Conservation (phyloP, 495 filamentous ascomycete species). For the Neurospora intermedia region DNA sequence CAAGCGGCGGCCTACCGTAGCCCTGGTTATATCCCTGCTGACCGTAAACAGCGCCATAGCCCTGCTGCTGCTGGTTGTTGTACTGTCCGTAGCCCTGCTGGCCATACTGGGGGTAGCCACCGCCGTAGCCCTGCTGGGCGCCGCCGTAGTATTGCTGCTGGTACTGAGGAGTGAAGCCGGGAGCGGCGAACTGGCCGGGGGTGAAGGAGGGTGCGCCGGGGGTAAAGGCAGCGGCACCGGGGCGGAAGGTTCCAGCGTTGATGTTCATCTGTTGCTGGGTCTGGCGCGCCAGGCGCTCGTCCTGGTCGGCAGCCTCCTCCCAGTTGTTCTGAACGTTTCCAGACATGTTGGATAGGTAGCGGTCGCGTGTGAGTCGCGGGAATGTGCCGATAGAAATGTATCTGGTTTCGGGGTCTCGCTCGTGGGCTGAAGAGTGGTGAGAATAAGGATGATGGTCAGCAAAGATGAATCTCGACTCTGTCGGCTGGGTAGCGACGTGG, state of each 20-base stretch:
- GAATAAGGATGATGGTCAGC: slow-evolving; percentile 5
- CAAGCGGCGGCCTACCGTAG: slow-evolving; percentile 37
- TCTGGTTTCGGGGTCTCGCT: slow-evolving; percentile 1
- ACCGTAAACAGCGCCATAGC: slow-evolving; percentile 38
- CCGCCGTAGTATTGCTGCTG: slow-evolving; percentile 38
- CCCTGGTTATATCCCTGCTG: slow-evolving; percentile 46
- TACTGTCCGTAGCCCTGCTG: slow-evolving; percentile 46
- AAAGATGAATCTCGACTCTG: background rate
- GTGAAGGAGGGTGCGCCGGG: slow-evolving; percentile 69
- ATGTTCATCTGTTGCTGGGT: slow-evolving; percentile 67
- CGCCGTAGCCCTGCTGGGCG: slow-evolving; percentile 28
- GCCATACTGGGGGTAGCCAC: slow-evolving; percentile 46
- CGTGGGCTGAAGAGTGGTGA: background rate
- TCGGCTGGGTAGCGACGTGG: background rate
- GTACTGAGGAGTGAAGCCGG: slow-evolving; percentile 34
- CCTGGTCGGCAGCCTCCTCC: slow-evolving; percentile 89
- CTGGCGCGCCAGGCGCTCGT: slow-evolving; percentile 74
- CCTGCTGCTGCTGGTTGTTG: slow-evolving; percentile 29
- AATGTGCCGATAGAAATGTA: background rate
- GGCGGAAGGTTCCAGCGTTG: slow-evolving; percentile 52
- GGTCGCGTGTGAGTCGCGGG: background rate
- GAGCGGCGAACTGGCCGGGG: slow-evolving; percentile 58
- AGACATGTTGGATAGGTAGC: slow-evolving; percentile 51
- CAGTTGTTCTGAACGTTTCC: slow-evolving; percentile 67
- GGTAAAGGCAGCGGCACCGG: slow-evolving; percentile 70